Evolutionary conservation across 495 filamentous ascomycete species (phyloP).

Genomic region (Amphirosellinia nigrospora): DNA sequence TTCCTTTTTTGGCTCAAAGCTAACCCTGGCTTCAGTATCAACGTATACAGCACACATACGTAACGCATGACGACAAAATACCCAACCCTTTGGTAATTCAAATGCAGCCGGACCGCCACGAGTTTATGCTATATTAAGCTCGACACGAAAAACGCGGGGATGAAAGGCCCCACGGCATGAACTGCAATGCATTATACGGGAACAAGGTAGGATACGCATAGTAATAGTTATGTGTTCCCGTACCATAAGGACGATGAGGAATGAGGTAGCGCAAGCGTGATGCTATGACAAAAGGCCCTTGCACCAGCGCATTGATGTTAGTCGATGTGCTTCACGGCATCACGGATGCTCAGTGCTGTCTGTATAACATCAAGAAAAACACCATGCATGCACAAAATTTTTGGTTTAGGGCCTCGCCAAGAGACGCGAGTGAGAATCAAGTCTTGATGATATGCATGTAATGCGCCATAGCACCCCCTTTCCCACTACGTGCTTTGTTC

Average conservation of each 20-base stretch:
- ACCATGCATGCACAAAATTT: conserved; percentile 1
- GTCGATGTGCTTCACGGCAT: neutral
- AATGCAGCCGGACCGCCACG: conserved; percentile 21
- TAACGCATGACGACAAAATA: conserved; percentile 15
- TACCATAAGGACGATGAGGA: neutral
- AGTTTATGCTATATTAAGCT: conserved; percentile 19
- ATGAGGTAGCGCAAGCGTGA: neutral
- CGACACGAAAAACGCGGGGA: conserved; percentile 10
- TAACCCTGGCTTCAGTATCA: neutral
- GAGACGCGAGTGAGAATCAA: conserved; percentile 17
- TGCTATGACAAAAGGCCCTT: conserved; percentile 25
- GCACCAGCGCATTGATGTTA: conserved; percentile 1
- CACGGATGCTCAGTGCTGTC: neutral
- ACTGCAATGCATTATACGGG: conserved; percentile 9
- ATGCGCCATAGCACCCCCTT: conserved; percentile 10
- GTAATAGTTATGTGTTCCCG: neutral
- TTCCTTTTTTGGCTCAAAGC: neutral
- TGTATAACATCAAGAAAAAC: conserved; percentile 16
- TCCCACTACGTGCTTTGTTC: neutral
- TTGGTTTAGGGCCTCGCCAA: conserved; percentile 13
- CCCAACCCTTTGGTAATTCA: conserved; percentile 15
- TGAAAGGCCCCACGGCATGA: conserved; percentile 13
- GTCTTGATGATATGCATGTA: neutral
- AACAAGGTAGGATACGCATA: neutral
- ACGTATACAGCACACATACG: neutral